Evolutionary conservation across 2,329 filamentous ascomycete genomes (phyloP).

Genomic region (Pseudocercospora fijiensis): DNA sequence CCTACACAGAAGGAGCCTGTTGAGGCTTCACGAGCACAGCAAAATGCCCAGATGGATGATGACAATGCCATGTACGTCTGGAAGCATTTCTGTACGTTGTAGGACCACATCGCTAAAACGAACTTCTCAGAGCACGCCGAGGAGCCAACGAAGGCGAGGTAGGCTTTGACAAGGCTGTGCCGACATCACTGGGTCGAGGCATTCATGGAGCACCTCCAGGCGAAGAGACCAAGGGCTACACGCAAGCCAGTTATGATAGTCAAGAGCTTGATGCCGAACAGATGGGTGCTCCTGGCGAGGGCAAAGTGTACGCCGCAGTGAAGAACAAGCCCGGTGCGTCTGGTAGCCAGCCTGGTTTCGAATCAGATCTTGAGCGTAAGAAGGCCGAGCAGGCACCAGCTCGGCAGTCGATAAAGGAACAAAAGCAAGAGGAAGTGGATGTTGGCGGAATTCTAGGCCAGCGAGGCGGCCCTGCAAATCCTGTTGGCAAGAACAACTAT

Average conservation of each 20-base stretch:
- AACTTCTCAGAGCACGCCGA: slow-evolving; percentile 37
- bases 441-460: slow-evolving; percentile 48
- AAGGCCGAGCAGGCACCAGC: slow-evolving; percentile 50
- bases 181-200: slow-evolving; percentile 44
- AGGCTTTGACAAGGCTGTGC: slow-evolving; percentile 38
- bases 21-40: slow-evolving; percentile 39
- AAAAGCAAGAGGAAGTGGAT: slow-evolving; percentile 41
- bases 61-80: slow-evolving; percentile 26
- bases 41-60: slow-evolving; percentile 39
- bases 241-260: slow-evolving; percentile 45
- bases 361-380: slow-evolving; percentile 50
- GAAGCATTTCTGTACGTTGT: not conserved
- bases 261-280: slow-evolving; percentile 51
- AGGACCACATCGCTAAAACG: not conserved
- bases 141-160: slow-evolving; percentile 41
- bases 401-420: slow-evolving; percentile 43
- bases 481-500: slow-evolving; percentile 38
- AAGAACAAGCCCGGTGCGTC: slow-evolving; percentile 39
- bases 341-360: slow-evolving; percentile 43
- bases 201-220: slow-evolving; percentile 47
- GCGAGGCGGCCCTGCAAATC: slow-evolving; percentile 47
- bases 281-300: slow-evolving; percentile 51
- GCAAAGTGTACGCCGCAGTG: slow-evolving; percentile 46
- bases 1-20: slow-evolving; percentile 44
- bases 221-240: slow-evolving; percentile 45